Percentiles rank a stretch among this genome's conserved stretches.
phyloP scores from a whole-genome alignment of 352 stramenopile species.

The Phytopythium mirpurense region DNA sequence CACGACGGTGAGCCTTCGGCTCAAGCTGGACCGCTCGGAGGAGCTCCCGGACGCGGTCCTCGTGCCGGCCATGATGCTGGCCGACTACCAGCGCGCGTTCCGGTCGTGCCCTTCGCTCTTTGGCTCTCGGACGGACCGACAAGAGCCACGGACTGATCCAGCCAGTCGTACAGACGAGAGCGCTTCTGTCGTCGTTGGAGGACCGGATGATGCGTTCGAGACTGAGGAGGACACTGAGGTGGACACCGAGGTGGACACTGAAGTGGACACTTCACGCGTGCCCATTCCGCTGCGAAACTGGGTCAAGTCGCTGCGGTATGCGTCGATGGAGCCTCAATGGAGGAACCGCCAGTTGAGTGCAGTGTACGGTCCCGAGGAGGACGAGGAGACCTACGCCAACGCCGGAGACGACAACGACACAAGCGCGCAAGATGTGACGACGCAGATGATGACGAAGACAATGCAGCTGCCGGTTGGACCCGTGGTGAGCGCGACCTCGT shows the following conservation, averaged over 20 bases:
- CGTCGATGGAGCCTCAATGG: background rate
- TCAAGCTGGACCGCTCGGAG: background rate
- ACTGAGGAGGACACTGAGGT: too few relatives aligned
- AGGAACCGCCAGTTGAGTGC: background rate
- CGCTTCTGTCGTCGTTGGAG: too few relatives aligned
- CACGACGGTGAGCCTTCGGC: background rate
- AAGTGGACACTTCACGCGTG: background rate
- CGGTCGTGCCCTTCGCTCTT: background rate
- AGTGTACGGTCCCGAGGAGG: background rate
- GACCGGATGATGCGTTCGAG: too few relatives aligned
- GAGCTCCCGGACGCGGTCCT: background rate
- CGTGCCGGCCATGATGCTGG: background rate
- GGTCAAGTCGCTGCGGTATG: background rate
- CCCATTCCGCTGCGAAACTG: background rate
- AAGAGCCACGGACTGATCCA: background rate
- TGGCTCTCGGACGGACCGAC: background rate
- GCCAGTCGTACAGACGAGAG: background rate
- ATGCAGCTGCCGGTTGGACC: background rate
- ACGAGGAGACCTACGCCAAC: too few relatives aligned
- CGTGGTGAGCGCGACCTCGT: constrained; percentile 4
- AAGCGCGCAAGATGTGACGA: too few relatives aligned
- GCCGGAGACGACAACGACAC: too few relatives aligned
- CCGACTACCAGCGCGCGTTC: background rate
- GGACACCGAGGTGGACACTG: too few relatives aligned
- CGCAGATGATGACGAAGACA: background rate